Conservation (phyloP, 208 protist genomes). For the Endotrypanum monterogeii region DNA sequence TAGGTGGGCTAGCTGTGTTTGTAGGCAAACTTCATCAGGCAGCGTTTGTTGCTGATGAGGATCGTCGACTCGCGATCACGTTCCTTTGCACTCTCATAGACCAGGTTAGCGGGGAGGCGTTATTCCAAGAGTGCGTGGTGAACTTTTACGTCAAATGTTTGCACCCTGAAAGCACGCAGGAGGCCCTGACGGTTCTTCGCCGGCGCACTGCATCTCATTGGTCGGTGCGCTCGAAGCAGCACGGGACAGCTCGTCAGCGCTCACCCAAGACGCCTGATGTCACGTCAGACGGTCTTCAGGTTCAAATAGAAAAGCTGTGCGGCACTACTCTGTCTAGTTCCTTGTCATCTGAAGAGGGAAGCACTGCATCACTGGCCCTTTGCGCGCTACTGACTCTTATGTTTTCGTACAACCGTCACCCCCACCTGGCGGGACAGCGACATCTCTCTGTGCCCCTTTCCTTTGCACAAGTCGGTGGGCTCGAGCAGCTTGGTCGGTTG, state of each 20-base stretch:
- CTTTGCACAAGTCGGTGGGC: constrained; percentile 34
- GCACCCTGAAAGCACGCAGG: neutral
- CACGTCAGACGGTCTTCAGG: constrained; percentile 1
- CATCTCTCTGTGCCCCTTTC: constrained; percentile 30
- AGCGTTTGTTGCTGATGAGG: neutral
- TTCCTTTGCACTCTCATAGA: constrained; percentile 8
- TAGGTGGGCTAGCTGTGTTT: constrained; percentile 40
- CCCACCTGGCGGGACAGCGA: neutral
- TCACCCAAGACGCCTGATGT: too few relatives aligned
- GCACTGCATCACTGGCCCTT: constrained; percentile 23
- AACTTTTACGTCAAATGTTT: constrained; percentile 33
- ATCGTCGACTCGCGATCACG: neutral
- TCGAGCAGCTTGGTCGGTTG: constrained; percentile 30
- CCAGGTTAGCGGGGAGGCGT: constrained; percentile 1
- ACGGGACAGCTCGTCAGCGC: neutral
- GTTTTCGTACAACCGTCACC: constrained; percentile 36
- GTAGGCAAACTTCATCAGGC: constrained; percentile 37
- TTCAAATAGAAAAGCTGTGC: neutral
- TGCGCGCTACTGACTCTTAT: constrained; percentile 34
- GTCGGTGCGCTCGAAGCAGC: constrained; percentile 12
- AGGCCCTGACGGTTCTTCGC: neutral
- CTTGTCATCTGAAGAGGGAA: neutral
- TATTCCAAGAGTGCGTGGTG: constrained; percentile 21
- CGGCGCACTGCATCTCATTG: constrained; percentile 7
- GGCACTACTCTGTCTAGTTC: too few relatives aligned